A percentile compares a stretch with the other conserved stretches of the same genome.
Conservation (phyloP, 1,139 yeast species). For the Entelexis sorbosivorans region DNA sequence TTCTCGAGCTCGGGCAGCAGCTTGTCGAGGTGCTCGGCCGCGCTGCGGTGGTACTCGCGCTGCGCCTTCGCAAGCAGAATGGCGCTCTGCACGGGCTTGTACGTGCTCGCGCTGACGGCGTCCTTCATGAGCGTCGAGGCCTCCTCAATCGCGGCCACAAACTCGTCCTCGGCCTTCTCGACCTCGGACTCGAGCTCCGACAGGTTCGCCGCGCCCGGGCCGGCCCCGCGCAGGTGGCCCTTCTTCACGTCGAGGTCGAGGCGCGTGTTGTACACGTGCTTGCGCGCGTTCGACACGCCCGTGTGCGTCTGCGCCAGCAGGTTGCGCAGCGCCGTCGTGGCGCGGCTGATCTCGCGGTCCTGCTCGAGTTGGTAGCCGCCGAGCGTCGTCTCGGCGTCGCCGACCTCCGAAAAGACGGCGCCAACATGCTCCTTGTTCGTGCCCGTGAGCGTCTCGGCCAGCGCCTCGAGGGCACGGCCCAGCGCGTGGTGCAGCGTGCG, state of each 20-base stretch:
- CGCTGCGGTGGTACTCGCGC: conserved; percentile 70
- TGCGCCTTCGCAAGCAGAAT: conserved; percentile 68
- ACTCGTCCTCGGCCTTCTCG: conserved; percentile 82
- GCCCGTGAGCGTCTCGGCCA: conserved; percentile 35
- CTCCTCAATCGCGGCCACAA: conserved; percentile 83
- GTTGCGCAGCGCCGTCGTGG: conserved; percentile 56
- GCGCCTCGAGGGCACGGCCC: conserved; percentile 54
- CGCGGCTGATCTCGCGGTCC: conserved; percentile 63
- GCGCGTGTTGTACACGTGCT: conserved; percentile 67
- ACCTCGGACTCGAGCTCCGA: conserved; percentile 65
- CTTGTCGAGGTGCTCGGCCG: conserved; percentile 55
- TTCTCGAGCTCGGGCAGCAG: conserved; percentile 56
- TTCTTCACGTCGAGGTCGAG: conserved; percentile 73
- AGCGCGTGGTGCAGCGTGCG: conserved; percentile 79
- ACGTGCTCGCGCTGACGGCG: conserved; percentile 53
- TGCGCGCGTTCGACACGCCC: conserved; percentile 61
- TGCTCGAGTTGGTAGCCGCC: conserved; percentile 81
- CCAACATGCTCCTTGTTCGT: conserved; percentile 37
- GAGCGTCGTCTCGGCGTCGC: conserved; percentile 51
- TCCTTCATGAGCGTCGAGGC: conserved; percentile 78
- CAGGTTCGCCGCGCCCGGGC: conserved; percentile 51
- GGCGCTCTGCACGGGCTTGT: conserved; percentile 55
- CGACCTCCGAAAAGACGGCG: conserved; percentile 41
- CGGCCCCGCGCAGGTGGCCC: conserved; percentile 53
- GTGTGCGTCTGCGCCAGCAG: conserved; percentile 54